Percentiles rank a stretch among this genome's conserved stretches.
Conservation (phyloP, 176 grass and related monocot genomes). For the Triticum urartu region DNA sequence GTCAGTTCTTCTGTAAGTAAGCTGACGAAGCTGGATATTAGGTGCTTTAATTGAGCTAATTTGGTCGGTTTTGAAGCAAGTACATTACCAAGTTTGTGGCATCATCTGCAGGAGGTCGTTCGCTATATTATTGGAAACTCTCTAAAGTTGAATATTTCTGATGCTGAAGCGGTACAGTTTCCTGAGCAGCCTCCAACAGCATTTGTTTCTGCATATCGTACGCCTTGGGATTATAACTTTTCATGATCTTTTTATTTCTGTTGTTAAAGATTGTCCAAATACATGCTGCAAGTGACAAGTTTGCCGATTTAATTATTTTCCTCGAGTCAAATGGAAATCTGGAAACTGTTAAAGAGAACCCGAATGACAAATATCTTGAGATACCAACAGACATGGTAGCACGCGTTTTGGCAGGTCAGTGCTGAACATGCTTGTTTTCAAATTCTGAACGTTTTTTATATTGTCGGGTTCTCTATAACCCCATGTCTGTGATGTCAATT, state of each 20-base stretch:
- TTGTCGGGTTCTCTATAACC: no score
- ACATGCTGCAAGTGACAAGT: constrained; percentile 72
- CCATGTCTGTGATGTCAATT: not conserved
- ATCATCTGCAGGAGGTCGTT: constrained; percentile 55
- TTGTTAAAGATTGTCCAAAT: constrained; percentile 55
- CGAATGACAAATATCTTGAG: constrained; percentile 78
- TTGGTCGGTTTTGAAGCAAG: not conserved
- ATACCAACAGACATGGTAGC: constrained; percentile 53
- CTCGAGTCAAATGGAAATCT: constrained; percentile 53
- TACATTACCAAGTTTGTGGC: constrained; percentile 2
- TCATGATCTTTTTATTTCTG: not conserved
- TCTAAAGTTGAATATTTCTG: constrained; percentile 76
- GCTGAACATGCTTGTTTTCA: not conserved
- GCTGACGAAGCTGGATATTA: no score
- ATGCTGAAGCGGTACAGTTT: constrained; percentile 65
- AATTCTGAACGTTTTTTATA: not conserved
- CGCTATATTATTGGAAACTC: constrained; percentile 80
- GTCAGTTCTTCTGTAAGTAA: no score
- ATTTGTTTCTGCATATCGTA: not conserved
- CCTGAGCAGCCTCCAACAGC: constrained; percentile 15
- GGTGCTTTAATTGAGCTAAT: not conserved
- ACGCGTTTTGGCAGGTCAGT: constrained; percentile 83
- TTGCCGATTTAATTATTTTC: constrained; percentile 58
- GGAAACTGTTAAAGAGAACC: constrained; percentile 48
- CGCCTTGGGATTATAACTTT: not conserved